A percentile compares a stretch with the other conserved stretches of the same genome.
phyloP scores from a whole-genome alignment of 768 basidiomycete species.

The Ramaria rubella region DNA sequence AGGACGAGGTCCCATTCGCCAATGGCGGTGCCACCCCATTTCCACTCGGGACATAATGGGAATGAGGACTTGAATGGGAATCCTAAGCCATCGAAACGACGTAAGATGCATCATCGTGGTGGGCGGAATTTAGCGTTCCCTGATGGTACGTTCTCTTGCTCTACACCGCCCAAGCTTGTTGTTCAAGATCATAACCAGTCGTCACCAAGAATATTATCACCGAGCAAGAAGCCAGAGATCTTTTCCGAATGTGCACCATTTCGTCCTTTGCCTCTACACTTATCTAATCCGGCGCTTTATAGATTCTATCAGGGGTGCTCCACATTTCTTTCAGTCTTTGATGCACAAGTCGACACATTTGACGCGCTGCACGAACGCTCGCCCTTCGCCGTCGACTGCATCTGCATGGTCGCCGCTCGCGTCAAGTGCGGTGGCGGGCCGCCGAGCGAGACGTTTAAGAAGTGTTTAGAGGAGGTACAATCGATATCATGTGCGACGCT shows the following conservation, averaged over 20 bases:
- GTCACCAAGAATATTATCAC: conserved; percentile 78
- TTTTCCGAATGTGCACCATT: conserved; percentile 70
- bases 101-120: conserved; percentile 60
- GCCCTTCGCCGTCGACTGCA: conserved; percentile 87
- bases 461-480: conserved; percentile 80
- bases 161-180: not conserved
- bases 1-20: conserved; percentile 68
- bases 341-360: conserved; percentile 75
- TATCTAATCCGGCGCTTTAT: not conserved
- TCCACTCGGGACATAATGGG: conserved; percentile 8
- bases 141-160: conserved; percentile 48
- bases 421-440: conserved; percentile 85
- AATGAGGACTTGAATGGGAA: conserved; percentile 33
- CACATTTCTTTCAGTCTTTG: conserved; percentile 85
- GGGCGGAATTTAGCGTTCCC: conserved; percentile 59
- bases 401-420: conserved; percentile 89
- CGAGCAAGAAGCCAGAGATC: conserved; percentile 76
- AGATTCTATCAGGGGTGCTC: conserved; percentile 94
- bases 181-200: conserved; percentile 37
- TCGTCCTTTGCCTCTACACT: not conserved
- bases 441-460: conserved; percentile 64
- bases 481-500: conserved; percentile 78
- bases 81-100: conserved; percentile 60
- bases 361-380: conserved; percentile 82
- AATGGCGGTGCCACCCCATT: conserved; percentile 30